Percentiles rank a stretch among this genome's conserved stretches.
Conservation (phyloP, 805 yeast genomes). For the Candida dendrica region DNA sequence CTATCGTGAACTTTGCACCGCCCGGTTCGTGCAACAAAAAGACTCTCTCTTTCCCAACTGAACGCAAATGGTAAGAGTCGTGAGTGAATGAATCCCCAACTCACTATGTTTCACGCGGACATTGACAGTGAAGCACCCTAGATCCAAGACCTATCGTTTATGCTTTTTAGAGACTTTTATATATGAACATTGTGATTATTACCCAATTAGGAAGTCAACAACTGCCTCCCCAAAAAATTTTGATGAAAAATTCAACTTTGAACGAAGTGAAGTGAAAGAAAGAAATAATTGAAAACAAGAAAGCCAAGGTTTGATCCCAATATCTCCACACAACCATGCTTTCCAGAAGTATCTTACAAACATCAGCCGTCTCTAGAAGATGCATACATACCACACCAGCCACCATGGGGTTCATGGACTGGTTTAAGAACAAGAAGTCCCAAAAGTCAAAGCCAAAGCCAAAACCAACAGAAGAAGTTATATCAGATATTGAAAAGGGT, state of each 20-base stretch:
- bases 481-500: conserved; percentile 28
- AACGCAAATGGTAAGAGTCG: no score
- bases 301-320: no score
- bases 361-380: conserved; percentile 7
- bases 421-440: conserved; percentile 28
- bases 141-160: no score
- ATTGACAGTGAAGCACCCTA: no score
- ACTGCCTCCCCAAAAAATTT: neutral
- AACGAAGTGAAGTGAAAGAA: neutral
- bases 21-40: no score
- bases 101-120: no score
- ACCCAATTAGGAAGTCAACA: conserved; percentile 12
- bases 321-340: conserved; percentile 2
- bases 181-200: neutral
- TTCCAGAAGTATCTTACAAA: conserved; percentile 1
- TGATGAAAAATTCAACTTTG: neutral
- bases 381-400: conserved; percentile 19
- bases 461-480: conserved; percentile 22
- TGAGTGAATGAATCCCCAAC: no score
- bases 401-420: conserved; percentile 27
- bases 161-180: no score
- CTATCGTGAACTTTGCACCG: no score
- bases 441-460: conserved; percentile 16
- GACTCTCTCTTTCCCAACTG: no score
- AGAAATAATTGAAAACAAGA: no score